phyloP scores from a whole-genome alignment of 352 stramenopile species.

The Phytophthora hybrid region DNA sequence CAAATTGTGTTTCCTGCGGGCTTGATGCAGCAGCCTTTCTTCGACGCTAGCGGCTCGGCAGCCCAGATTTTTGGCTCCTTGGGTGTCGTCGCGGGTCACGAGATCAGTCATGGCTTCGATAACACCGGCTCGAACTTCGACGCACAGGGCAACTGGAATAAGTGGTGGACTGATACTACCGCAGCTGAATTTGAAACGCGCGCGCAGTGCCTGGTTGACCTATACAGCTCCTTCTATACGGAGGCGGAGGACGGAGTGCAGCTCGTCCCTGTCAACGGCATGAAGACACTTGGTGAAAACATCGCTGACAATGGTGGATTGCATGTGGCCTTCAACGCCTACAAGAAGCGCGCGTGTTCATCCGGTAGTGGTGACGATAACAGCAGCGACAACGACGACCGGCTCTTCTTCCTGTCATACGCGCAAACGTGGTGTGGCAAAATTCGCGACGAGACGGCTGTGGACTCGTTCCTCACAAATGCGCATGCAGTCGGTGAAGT shows the following conservation, averaged over 20 bases:
- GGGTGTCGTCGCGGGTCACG: conserved; percentile 92
- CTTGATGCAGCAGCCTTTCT: conserved; percentile 94
- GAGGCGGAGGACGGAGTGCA: conserved; percentile 37
- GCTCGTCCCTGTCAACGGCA: conserved; percentile 63
- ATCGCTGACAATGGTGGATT: conserved; percentile 82
- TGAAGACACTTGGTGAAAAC: conserved; percentile 75
- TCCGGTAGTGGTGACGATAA: conserved; percentile 6
- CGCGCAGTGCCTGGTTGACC: conserved; percentile 59
- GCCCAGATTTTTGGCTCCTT: conserved; percentile 93
- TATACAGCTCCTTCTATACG: conserved; percentile 61
- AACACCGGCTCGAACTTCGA: conserved; percentile 90
- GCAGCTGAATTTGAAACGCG: conserved; percentile 68
- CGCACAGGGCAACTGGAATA: conserved; percentile 86
- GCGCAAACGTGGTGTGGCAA: conserved; percentile 73
- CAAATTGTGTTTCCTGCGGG: conserved; percentile 95
- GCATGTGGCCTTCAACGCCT: conserved; percentile 64
- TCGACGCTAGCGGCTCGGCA: conserved; percentile 72
- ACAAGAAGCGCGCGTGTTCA: conserved; percentile 29
- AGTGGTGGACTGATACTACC: conserved; percentile 92
- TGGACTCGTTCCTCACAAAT: conserved; percentile 53
- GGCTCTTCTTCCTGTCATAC: conserved; percentile 76
- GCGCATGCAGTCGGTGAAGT: conserved; percentile 53
- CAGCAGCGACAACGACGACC: conserved; percentile 40
- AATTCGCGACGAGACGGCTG: conserved; percentile 43
- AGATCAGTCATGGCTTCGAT: conserved; percentile 96